phyloP scores from a whole-genome alignment of 352 stramenopile genomes.

The Phytopythium aichiense region DNA sequence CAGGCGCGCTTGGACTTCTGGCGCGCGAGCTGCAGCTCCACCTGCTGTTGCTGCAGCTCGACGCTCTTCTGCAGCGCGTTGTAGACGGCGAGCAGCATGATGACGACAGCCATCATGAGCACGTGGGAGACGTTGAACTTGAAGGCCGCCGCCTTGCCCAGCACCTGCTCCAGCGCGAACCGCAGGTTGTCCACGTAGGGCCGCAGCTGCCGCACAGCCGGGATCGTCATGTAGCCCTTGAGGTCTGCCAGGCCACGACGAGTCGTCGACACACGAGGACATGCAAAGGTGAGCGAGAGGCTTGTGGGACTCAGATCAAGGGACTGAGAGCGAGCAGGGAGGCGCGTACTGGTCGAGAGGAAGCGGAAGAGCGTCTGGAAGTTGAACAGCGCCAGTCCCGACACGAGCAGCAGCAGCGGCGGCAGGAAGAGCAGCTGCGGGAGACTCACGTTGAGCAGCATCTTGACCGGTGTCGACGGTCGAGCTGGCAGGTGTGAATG shows the following conservation, averaged over 20 bases:
- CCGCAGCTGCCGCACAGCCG: conserved; percentile 45
- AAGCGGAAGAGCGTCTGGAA: conserved; percentile 77
- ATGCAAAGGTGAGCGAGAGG: neutral
- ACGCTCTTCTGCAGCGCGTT: conserved; percentile 75
- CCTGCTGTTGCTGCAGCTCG: conserved; percentile 61
- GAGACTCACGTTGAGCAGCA: conserved; percentile 45
- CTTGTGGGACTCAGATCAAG: neutral
- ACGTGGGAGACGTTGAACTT: conserved; percentile 84
- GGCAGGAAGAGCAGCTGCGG: conserved; percentile 69
- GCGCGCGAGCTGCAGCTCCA: conserved; percentile 39
- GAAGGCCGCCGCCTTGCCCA: conserved; percentile 71
- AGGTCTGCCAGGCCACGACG: conserved; percentile 25
- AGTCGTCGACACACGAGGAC: neutral
- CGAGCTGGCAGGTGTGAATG: neutral
- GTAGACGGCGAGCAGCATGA: conserved; percentile 73
- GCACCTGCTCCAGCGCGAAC: conserved; percentile 62
- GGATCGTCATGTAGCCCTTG: conserved; percentile 66
- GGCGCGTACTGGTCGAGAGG: conserved; percentile 50
- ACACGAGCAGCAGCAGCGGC: conserved; percentile 59
- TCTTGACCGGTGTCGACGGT: conserved; percentile 9
- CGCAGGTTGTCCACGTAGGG: conserved; percentile 68
- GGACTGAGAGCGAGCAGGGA: neutral
- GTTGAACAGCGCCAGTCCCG: conserved; percentile 69
- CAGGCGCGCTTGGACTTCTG: conserved; percentile 45
- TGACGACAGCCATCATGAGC: conserved; percentile 73